Evolutionary conservation across 73 alveolate species (phyloP).

Genomic region (Paramecium pentaurelia): DNA sequence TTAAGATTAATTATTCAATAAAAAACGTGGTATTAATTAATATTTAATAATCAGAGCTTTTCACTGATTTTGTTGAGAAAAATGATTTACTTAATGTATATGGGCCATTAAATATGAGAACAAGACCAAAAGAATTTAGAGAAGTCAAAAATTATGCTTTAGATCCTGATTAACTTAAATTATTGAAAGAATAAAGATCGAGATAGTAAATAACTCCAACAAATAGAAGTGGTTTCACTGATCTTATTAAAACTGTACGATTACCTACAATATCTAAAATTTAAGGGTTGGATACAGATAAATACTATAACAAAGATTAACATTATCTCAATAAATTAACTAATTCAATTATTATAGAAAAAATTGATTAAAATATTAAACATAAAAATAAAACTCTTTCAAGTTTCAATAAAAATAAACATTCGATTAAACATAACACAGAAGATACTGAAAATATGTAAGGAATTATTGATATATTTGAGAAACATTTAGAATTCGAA

Average conservation of each 20-base stretch:
- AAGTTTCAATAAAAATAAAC: not conserved
- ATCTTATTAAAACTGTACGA: not conserved
- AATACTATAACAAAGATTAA: constrained; percentile 12
- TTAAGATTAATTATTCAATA: not conserved
- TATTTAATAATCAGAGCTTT: not conserved
- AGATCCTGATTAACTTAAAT: not conserved
- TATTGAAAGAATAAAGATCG: not conserved
- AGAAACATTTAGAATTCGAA: constrained; percentile 30
- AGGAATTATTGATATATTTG: not conserved
- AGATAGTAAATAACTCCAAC: not conserved
- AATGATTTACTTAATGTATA: constrained; percentile 56
- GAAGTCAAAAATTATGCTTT: constrained; percentile 44
- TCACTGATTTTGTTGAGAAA: constrained; percentile 60
- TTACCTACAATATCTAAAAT: not conserved
- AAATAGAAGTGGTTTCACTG: not conserved
- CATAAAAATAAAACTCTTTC: not conserved
- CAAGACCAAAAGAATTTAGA: constrained; percentile 58
- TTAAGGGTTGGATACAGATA: not conserved
- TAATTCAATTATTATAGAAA: not conserved
- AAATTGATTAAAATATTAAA: not conserved
- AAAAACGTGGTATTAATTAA: not conserved
- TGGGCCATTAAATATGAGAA: constrained; percentile 57
- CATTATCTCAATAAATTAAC: not conserved
- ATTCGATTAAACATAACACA: not conserved
- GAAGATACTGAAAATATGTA: not conserved